These are phyloP conservation scores for Podila epicladia DNA, from an alignment of 192 early-diverging fungal genomes.

Conservation along the genomic window DNA sequence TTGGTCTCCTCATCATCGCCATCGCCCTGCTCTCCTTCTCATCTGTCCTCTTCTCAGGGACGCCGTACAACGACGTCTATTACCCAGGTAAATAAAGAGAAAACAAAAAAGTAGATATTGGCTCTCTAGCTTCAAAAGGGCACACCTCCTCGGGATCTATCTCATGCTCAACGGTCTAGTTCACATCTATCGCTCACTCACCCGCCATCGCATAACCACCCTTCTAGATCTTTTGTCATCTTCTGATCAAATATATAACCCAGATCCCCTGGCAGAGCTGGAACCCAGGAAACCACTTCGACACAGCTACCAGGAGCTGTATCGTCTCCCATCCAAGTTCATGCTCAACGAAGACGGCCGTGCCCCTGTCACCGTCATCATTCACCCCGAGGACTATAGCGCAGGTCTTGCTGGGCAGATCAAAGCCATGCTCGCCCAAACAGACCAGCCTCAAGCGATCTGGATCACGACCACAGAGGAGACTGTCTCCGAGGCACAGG, in stretches of 20 bases:
- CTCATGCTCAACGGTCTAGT: too few relatives aligned
- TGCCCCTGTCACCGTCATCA: conserved; percentile 53
- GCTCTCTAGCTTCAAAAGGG: too few relatives aligned
- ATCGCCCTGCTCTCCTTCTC: conserved; percentile 39
- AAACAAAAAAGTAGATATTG: background rate
- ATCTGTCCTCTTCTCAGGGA: conserved; percentile 41
- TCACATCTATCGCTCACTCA: background rate
- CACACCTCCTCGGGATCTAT: too few relatives aligned
- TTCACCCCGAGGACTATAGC: conserved; percentile 36
- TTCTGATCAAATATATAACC: conserved; percentile 36
- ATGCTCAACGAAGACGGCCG: conserved; percentile 41
- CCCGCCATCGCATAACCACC: background rate
- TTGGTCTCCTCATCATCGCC: conserved; percentile 28
- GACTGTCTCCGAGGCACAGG: conserved; percentile 33
- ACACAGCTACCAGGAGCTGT: conserved; percentile 49
- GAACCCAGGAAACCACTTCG: conserved; percentile 47
- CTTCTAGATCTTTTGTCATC: conserved; percentile 18
- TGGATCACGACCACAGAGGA: conserved; percentile 50
- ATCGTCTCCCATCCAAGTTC: conserved; percentile 42
- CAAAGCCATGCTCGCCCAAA: conserved; percentile 45
- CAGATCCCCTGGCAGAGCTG: conserved; percentile 46
- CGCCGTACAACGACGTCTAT: conserved; percentile 43
- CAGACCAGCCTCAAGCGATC: conserved; percentile 46
- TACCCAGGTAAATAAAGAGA: conserved; percentile 30
- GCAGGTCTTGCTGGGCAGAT: conserved; percentile 45